Evolutionary conservation across 345 rosid species (phyloP).

Genomic region (Psidium friedrichsthalianum): DNA sequence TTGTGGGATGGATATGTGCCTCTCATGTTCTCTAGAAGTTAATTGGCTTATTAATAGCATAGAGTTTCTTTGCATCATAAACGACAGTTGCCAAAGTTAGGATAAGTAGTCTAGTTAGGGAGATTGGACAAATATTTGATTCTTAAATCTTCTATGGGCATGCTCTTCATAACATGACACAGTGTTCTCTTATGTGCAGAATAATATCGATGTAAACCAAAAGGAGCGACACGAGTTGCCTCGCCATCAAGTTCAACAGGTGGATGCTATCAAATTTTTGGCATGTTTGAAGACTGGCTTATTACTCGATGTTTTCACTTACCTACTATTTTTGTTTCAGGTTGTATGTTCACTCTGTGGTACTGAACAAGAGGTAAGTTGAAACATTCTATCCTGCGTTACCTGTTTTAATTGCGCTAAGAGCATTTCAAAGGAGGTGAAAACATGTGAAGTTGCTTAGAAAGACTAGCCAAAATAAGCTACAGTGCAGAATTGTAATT

Average conservation of each 20-base stretch:
- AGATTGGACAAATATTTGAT: not conserved
- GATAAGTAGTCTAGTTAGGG: not conserved
- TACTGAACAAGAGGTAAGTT: constrained; percentile 75
- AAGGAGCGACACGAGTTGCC: constrained; percentile 71
- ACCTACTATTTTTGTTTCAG: constrained; percentile 11
- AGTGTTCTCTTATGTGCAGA: constrained; percentile 24
- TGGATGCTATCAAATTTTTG: constrained; percentile 2
- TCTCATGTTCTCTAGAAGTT: not conserved
- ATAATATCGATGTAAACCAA: constrained; percentile 43
- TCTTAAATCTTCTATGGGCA: not conserved
- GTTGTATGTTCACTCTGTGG: constrained; percentile 79
- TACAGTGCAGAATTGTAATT: not conserved
- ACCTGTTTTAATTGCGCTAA: not conserved
- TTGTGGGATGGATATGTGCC: not conserved
- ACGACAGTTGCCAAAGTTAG: not conserved
- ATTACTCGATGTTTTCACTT: not conserved
- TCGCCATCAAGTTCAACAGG: constrained; percentile 61
- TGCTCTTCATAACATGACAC: not conserved
- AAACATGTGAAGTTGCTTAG: not conserved
- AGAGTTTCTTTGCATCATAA: not conserved
- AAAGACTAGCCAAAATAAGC: not conserved
- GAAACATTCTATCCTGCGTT: not conserved
- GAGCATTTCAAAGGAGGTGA: not conserved
- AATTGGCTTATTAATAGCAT: not conserved
- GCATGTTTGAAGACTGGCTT: not conserved